Percentiles rank a stretch among this genome's conserved stretches.
Conservation (phyloP, 106 monocot species). For the Platanthera guangdongensis region DNA sequence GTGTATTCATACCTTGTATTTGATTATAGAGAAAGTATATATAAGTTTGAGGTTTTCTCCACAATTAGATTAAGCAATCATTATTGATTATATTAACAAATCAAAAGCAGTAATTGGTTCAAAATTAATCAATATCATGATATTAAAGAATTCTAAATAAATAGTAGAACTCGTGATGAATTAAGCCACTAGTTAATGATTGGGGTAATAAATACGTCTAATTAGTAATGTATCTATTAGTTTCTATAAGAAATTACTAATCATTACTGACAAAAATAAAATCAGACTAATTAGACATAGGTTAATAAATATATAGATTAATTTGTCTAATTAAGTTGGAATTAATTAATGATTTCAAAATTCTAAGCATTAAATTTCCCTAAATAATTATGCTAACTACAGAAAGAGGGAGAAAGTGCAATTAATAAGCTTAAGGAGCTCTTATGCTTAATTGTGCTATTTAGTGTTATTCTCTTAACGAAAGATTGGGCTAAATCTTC, state of each 20-base stretch:
- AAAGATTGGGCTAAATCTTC: background rate
- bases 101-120: background rate
- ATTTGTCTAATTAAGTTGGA: too few species aligned
- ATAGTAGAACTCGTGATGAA: background rate
- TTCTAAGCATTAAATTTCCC: too few species aligned
- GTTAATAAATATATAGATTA: too few species aligned
- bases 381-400: background rate
- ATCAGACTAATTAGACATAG: too few species aligned
- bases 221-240: background rate
- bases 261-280: too few species aligned
- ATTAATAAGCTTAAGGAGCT: background rate
- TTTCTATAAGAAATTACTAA: too few species aligned
- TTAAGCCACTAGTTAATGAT: background rate
- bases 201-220: background rate
- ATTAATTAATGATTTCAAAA: too few species aligned
- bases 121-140: background rate
- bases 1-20: too few species aligned
- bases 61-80: background rate
- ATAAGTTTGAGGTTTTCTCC: too few species aligned
- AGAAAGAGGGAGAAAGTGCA: background rate
- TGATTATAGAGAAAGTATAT: too few species aligned
- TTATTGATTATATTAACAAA: background rate
- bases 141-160: background rate
- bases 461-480: background rate
- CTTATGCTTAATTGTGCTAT: background rate